Conservation (phyloP, 2,329 filamentous ascomycete species). For the Colletotrichum sp. region DNA sequence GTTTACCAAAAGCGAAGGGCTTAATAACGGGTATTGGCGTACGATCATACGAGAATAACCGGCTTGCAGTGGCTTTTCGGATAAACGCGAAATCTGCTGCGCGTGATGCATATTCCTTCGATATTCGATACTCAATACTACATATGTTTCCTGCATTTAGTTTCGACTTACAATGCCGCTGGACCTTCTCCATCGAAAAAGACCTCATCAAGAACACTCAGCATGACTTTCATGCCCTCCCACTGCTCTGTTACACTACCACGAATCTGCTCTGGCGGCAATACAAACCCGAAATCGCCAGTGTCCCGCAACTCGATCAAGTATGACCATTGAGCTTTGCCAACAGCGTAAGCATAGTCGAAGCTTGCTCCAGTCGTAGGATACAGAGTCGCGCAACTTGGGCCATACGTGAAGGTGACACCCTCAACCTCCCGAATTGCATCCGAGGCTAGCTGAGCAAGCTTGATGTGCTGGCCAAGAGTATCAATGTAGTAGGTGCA, state of each 20-base stretch:
- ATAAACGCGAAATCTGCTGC: not conserved
- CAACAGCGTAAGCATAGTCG: slow-evolving; percentile 30
- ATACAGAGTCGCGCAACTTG: slow-evolving; percentile 42
- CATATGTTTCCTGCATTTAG: not conserved
- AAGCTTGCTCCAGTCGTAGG: slow-evolving; percentile 32
- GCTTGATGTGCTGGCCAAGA: slow-evolving; percentile 37
- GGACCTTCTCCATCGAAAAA: slow-evolving; percentile 37
- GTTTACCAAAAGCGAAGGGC: not conserved
- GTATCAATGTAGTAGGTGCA: slow-evolving; percentile 42
- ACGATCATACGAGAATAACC: not conserved
- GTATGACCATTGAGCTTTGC: slow-evolving; percentile 38
- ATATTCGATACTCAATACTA: not conserved
- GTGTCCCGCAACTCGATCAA: slow-evolving; percentile 41
- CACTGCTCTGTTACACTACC: slow-evolving; percentile 39
- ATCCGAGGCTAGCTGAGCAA: slow-evolving; percentile 27
- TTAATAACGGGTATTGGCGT: not conserved
- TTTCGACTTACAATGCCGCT: not conserved
- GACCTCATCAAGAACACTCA: slow-evolving; percentile 34
- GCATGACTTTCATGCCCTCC: slow-evolving; percentile 36
- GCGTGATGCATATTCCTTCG: not conserved
- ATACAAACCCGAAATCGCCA: slow-evolving; percentile 38
- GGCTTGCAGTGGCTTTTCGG: too few relatives aligned
- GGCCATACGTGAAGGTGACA: slow-evolving; percentile 39
- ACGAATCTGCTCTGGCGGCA: slow-evolving; percentile 40
- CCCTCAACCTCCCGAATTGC: slow-evolving; percentile 17